These are phyloP conservation scores for Dittrichia graveolens DNA, from an alignment of 129 eudicot species.

Conservation along the genomic window DNA sequence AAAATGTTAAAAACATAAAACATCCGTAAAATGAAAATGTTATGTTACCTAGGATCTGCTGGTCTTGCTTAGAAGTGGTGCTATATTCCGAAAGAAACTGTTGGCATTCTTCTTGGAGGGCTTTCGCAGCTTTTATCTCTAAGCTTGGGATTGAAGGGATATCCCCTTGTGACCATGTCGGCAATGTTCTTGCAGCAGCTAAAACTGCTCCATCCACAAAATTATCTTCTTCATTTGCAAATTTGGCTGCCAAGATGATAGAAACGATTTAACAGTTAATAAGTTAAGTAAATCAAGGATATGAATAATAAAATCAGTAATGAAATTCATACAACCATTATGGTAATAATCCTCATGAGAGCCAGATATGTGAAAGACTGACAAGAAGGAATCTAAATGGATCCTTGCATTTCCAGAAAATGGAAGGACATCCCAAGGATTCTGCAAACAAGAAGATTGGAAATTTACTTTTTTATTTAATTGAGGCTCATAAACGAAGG, in stretches of 20 bases:
- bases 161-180: slow-evolving; percentile 91
- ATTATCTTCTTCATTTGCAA: slow-evolving; percentile 54
- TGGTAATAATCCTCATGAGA: slow-evolving; percentile 82
- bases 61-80: slow-evolving; percentile 81
- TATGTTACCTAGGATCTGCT: slow-evolving; percentile 68
- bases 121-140: slow-evolving; percentile 83
- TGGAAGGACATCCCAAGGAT: slow-evolving; percentile 96
- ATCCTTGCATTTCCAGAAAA: slow-evolving; percentile 79
- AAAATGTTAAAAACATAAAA: neutral
- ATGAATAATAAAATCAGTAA: neutral
- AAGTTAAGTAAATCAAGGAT: neutral
- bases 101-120: slow-evolving; percentile 84
- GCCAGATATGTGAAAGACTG: slow-evolving; percentile 91
- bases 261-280: neutral
- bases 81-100: slow-evolving; percentile 64
- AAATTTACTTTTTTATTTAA: neutral
- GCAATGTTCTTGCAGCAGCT: slow-evolving; percentile 95
- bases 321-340: slow-evolving; percentile 51
- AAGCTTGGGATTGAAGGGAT: slow-evolving; percentile 76
- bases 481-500: slow-evolving; percentile 1
- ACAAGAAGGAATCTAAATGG: slow-evolving; percentile 94
- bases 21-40: neutral
- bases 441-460: slow-evolving; percentile 49
- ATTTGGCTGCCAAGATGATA: slow-evolving; percentile 46
- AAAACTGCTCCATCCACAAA: slow-evolving; percentile 95